Percentiles rank a stretch among this genome's conserved stretches.
Evolutionary conservation across 2,329 filamentous ascomycete genomes (phyloP).

Genomic region (Cladobotryum mycophilum): DNA sequence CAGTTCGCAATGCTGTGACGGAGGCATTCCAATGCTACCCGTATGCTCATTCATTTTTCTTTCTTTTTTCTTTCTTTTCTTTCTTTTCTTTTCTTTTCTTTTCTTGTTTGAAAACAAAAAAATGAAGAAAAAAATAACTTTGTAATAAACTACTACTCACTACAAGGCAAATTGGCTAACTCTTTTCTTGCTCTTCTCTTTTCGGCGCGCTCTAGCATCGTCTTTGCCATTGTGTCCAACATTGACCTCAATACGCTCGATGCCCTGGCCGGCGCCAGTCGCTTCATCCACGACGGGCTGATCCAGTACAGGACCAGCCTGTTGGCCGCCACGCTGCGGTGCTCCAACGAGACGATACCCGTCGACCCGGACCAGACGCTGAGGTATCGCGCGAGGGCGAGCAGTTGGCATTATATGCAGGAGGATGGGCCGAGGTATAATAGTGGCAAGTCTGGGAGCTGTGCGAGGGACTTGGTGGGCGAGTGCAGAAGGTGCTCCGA

Average conservation of each 20-base stretch:
- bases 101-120: neutral
- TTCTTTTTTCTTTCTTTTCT: neutral
- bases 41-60: slow-evolving; percentile 18
- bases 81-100: neutral
- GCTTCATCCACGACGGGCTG: slow-evolving; percentile 69
- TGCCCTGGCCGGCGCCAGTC: slow-evolving; percentile 74
- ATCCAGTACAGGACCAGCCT: slow-evolving; percentile 72
- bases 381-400: slow-evolving; percentile 46
- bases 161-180: neutral
- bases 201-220: slow-evolving; percentile 52
- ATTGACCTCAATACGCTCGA: slow-evolving; percentile 87
- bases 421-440: slow-evolving; percentile 47
- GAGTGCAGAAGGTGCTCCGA: slow-evolving; percentile 72
- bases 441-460: slow-evolving; percentile 69
- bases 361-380: slow-evolving; percentile 51
- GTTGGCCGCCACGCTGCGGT: slow-evolving; percentile 69
- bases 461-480: slow-evolving; percentile 80
- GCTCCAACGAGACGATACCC: slow-evolving; percentile 60
- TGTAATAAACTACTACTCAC: neutral
- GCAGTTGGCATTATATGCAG: slow-evolving; percentile 52
- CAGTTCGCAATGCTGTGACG: slow-evolving; percentile 17
- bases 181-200: neutral
- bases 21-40: slow-evolving; percentile 32
- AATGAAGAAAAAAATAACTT: no score
- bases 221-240: slow-evolving; percentile 64